Evolutionary conservation across 108 stramenopile genomes (phyloP).

Genomic region (Licmophora abbreviata): DNA sequence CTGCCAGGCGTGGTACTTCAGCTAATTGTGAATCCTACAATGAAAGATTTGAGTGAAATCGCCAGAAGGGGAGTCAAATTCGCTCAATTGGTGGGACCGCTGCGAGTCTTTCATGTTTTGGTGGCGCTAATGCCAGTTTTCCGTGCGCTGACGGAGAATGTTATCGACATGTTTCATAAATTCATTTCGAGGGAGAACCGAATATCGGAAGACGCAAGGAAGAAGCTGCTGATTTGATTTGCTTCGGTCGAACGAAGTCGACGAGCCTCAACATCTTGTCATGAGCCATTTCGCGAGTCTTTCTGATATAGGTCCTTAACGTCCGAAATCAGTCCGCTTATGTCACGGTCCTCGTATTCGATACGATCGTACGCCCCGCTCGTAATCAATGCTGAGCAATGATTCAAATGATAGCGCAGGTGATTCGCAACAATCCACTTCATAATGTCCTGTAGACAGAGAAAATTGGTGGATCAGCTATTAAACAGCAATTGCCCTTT

Average conservation of each 20-base stretch:
- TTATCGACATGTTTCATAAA: no score
- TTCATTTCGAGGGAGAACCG: no score
- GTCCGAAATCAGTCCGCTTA: no score
- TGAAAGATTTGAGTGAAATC: conserved; percentile 23
- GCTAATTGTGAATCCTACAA: conserved; percentile 59
- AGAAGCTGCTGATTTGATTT: no score
- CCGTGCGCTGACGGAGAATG: no score
- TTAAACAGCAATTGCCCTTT: not conserved
- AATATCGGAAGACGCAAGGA: no score
- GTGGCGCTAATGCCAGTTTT: not conserved
- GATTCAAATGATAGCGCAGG: conserved; percentile 27
- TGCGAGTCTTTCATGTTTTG: conserved; percentile 17
- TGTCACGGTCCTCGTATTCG: no score
- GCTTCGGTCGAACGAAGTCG: no score
- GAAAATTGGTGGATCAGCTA: not conserved
- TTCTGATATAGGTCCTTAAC: no score
- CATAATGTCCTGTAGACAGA: conserved; percentile 26
- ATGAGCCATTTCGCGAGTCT: no score
- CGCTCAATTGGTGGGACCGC: conserved; percentile 34
- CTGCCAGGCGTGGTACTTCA: conserved; percentile 60
- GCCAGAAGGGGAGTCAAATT: conserved; percentile 4
- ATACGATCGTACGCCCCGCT: conserved; percentile 6
- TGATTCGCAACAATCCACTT: conserved; percentile 47
- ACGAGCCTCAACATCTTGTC: no score
- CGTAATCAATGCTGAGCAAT: conserved; percentile 26